Evolutionary conservation across 208 protist genomes (phyloP).

Genomic region (Lotmaria passim): DNA sequence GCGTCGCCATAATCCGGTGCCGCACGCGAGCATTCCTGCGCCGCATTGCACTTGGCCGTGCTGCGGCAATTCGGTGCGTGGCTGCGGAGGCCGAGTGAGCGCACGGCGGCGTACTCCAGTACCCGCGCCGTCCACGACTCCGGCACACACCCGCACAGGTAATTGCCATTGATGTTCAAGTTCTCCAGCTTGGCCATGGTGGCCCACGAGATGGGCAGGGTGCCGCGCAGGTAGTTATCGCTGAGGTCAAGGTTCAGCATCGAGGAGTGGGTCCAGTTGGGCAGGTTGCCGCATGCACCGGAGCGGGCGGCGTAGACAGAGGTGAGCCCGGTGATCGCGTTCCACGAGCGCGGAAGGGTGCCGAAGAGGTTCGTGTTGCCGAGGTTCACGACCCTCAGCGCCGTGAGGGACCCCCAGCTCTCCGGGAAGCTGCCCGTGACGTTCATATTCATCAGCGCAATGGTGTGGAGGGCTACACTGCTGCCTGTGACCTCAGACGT

Average conservation of each 20-base stretch:
- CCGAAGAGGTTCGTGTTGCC: slow-evolving; percentile 24
- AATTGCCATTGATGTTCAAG: slow-evolving; percentile 23
- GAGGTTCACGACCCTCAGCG: slow-evolving; percentile 10
- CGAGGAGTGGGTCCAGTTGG: slow-evolving; percentile 20
- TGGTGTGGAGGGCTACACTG: slow-evolving; percentile 9
- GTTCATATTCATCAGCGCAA: slow-evolving; percentile 15
- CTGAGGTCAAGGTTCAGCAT: slow-evolving; percentile 23
- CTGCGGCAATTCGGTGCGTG: slow-evolving; percentile 3
- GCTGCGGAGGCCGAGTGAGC: slow-evolving; percentile 11
- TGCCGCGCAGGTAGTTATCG: slow-evolving; percentile 21
- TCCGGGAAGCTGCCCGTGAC: slow-evolving; percentile 16
- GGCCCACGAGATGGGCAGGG: slow-evolving; percentile 9
- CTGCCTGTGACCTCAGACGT: background rate
- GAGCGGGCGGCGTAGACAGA: slow-evolving; percentile 4
- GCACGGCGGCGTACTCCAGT: slow-evolving; percentile 14
- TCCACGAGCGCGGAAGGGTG: slow-evolving; percentile 23
- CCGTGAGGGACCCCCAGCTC: slow-evolving; percentile 18
- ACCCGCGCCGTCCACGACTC: slow-evolving; percentile 13
- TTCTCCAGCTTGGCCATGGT: slow-evolving; percentile 9
- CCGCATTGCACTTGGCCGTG: background rate
- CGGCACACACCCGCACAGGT: slow-evolving; percentile 22
- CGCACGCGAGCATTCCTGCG: slow-evolving; percentile 15
- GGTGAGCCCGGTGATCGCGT: slow-evolving; percentile 4
- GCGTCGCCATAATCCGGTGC: slow-evolving; percentile 10
- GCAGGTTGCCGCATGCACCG: slow-evolving; percentile 29